Conservation (phyloP, 2,329 filamentous ascomycete genomes). For the Rutstroemia sp. region DNA sequence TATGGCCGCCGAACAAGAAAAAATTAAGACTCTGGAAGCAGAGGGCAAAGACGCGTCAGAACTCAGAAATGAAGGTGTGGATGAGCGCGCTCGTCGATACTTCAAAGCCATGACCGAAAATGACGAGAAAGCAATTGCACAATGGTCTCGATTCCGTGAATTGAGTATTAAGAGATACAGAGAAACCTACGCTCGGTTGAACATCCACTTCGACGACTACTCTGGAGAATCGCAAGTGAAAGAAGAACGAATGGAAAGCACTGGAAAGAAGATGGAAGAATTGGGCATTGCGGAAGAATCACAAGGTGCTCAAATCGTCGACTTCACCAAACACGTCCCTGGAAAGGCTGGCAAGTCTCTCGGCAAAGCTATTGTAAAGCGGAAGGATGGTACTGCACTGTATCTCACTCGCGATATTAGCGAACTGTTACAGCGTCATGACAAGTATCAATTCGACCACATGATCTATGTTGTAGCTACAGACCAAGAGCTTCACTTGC, state of each 20-base stretch:
- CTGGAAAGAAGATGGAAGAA: constrained; percentile 54
- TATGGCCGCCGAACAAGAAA: constrained; percentile 56
- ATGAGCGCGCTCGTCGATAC: constrained; percentile 68
- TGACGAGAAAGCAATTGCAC: constrained; percentile 49
- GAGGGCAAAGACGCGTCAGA: constrained; percentile 36
- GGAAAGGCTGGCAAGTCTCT: constrained; percentile 63
- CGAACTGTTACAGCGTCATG: constrained; percentile 59
- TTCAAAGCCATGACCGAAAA: constrained; percentile 67
- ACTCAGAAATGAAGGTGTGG: constrained; percentile 50
- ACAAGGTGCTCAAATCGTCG: constrained; percentile 64
- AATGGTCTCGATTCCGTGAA: constrained; percentile 61
- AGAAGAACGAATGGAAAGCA: constrained; percentile 56
- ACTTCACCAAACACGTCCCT: constrained; percentile 60
- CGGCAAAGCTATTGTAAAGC: constrained; percentile 63
- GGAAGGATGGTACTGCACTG: constrained; percentile 66
- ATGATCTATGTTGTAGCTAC: constrained; percentile 75
- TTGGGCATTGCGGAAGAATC: constrained; percentile 61
- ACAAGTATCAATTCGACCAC: constrained; percentile 62
- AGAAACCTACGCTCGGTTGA: constrained; percentile 61
- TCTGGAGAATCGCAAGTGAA: constrained; percentile 69
- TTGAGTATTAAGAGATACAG: constrained; percentile 61
- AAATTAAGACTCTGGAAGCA: constrained; percentile 42
- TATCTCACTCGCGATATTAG: constrained; percentile 75
- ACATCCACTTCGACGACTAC: constrained; percentile 64
- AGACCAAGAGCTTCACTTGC: constrained; percentile 65